Conservation (phyloP, 2,329 filamentous ascomycete genomes). For the Neofusicoccum cordaticola region DNA sequence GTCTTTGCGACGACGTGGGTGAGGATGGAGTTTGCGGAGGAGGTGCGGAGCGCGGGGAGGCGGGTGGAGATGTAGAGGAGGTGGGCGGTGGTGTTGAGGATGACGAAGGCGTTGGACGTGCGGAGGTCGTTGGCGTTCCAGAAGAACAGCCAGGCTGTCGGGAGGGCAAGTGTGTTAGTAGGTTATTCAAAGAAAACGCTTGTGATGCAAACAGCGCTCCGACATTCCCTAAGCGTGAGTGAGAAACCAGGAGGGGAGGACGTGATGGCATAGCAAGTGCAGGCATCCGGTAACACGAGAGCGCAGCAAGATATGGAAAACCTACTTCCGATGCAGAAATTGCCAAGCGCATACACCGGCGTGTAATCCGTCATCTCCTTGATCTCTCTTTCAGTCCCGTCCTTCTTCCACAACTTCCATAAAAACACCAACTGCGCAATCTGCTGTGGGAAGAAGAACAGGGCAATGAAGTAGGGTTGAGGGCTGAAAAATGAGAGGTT, state of each 20-base stretch:
- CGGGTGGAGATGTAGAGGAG: slow-evolving; percentile 53
- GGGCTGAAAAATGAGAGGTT: slow-evolving; percentile 60
- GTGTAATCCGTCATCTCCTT: slow-evolving; percentile 53
- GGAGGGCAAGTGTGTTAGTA: too few relatives aligned
- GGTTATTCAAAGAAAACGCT: too few relatives aligned
- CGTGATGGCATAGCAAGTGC: too few relatives aligned
- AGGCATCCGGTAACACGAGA: too few relatives aligned
- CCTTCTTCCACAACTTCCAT: slow-evolving; percentile 53
- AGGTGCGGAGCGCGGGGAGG: slow-evolving; percentile 50
- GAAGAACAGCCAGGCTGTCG: slow-evolving; percentile 57
- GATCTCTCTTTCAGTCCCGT: slow-evolving; percentile 44
- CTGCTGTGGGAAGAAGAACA: slow-evolving; percentile 62
- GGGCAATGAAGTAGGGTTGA: slow-evolving; percentile 58
- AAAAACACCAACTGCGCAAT: slow-evolving; percentile 58
- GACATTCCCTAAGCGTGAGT: too few relatives aligned
- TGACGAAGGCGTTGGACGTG: slow-evolving; percentile 55
- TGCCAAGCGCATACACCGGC: slow-evolving; percentile 56
- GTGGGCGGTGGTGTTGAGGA: slow-evolving; percentile 55
- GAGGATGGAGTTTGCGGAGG: slow-evolving; percentile 51
- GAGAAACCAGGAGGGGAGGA: too few relatives aligned
- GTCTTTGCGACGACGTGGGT: slow-evolving; percentile 59
- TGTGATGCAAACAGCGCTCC: too few relatives aligned
- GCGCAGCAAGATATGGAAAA: slow-evolving; percentile 11
- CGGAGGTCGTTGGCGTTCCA: slow-evolving; percentile 55
- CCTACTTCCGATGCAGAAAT: slow-evolving; percentile 58